phyloP scores from a whole-genome alignment of 2,329 filamentous ascomycete genomes.

The Aureobasidium subglaciale region DNA sequence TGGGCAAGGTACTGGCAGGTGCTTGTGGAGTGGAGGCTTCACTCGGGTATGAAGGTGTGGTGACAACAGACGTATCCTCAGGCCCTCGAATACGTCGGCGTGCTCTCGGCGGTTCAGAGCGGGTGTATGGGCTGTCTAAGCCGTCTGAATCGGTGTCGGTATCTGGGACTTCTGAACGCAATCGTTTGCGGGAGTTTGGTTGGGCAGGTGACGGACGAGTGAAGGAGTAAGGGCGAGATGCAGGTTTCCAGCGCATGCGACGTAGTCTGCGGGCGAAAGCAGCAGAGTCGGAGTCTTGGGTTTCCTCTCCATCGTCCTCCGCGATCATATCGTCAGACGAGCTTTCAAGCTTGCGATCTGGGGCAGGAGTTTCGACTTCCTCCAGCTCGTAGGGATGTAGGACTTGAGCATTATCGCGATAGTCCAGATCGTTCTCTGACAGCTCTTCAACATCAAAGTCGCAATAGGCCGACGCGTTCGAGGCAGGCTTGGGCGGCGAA shows the following conservation, averaged over 20 bases:
- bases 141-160: slow-evolving; percentile 2
- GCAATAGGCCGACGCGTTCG: slow-evolving; percentile 12
- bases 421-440: slow-evolving; percentile 29
- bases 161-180: neutral
- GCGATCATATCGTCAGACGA: neutral
- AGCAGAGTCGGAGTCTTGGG: neutral
- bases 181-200: neutral
- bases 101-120: neutral
- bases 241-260: slow-evolving; percentile 4
- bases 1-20: neutral
- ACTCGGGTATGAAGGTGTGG: neutral
- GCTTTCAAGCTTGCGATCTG: neutral
- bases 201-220: neutral
- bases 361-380: slow-evolving; percentile 28
- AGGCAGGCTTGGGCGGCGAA: neutral
- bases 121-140: neutral
- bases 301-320: neutral
- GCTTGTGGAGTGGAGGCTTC: neutral
- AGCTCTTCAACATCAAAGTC: slow-evolving; percentile 39
- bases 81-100: neutral
- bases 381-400: slow-evolving; percentile 39
- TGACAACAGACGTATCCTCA: neutral
- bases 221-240: neutral
- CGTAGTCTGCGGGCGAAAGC: neutral
- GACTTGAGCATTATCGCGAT: slow-evolving; percentile 37